Conservation (phyloP, 2,329 filamentous ascomycete species). For the Neoarthrinium moseri region DNA sequence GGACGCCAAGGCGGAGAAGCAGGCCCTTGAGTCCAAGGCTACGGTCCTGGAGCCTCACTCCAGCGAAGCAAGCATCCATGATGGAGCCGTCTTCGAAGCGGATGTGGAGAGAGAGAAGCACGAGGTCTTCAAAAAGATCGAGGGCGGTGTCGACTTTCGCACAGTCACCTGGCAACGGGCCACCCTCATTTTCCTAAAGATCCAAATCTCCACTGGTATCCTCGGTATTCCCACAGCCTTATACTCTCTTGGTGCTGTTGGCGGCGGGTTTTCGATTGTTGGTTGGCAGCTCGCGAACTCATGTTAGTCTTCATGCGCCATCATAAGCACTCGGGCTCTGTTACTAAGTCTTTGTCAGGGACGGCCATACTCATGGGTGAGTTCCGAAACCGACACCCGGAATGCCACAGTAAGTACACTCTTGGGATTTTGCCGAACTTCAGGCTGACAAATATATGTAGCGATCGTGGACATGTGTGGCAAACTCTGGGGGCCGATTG, state of each 20-base stretch:
- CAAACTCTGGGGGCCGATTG: constrained; percentile 48
- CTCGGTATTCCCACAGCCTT: constrained; percentile 22
- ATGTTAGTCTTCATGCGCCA: constrained; percentile 9
- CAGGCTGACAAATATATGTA: background rate
- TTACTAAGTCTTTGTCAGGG: constrained; percentile 28
- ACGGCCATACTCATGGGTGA: constrained; percentile 31
- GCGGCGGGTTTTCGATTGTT: constrained; percentile 19
- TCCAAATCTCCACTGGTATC: constrained; percentile 25
- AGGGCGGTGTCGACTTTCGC: constrained; percentile 50
- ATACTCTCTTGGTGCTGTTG: constrained; percentile 21
- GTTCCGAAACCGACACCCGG: constrained; percentile 35
- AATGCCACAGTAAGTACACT: constrained; percentile 31
- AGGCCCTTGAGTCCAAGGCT: background rate
- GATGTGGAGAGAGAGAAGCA: constrained; percentile 18
- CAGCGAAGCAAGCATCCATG: background rate
- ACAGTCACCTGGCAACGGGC: constrained; percentile 52
- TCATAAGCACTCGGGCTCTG: too few relatives aligned
- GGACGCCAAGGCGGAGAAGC: background rate
- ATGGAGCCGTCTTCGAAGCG: background rate
- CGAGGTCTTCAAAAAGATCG: constrained; percentile 48
- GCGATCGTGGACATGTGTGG: constrained; percentile 54
- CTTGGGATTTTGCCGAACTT: too few relatives aligned
- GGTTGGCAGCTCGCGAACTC: constrained; percentile 23
- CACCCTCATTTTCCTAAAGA: constrained; percentile 51
- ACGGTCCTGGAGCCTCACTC: background rate